Evolutionary conservation across 805 yeast species (phyloP).

Genomic region (Candida lessepsii): DNA sequence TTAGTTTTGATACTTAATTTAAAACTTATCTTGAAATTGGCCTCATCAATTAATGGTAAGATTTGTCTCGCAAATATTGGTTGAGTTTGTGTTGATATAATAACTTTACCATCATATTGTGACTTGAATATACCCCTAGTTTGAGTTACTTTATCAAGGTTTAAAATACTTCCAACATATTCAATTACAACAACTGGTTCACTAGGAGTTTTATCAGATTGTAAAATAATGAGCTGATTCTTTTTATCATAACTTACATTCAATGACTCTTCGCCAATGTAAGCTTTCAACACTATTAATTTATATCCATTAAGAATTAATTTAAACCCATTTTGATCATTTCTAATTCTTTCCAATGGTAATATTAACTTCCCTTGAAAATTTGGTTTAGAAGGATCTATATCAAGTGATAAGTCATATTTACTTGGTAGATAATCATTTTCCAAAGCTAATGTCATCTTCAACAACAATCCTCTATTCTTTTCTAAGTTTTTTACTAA

Average conservation of each 20-base stretch:
- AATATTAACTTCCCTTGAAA: constrained; percentile 10
- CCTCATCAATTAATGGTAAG: constrained; percentile 72
- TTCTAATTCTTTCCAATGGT: constrained; percentile 4
- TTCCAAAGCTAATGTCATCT: constrained; percentile 2
- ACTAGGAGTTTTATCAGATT: constrained; percentile 32
- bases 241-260: constrained; percentile 4
- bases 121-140: constrained; percentile 15
- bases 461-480: not conserved
- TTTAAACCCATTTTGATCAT: constrained; percentile 3
- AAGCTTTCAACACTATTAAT: constrained; percentile 12
- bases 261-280: constrained; percentile 9
- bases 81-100: constrained; percentile 68
- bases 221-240: constrained; percentile 7
- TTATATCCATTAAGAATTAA: constrained; percentile 11
- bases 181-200: constrained; percentile 9
- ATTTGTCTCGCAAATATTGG: constrained; percentile 62
- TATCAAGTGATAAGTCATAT: constrained; percentile 11
- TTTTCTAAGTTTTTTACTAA: too few relatives aligned
- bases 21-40: constrained; percentile 51
- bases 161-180: constrained; percentile 10
- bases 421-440: constrained; percentile 9
- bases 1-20: constrained; percentile 48
- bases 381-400: constrained; percentile 12
- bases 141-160: constrained; percentile 12
- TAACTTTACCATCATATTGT: not conserved